Evolutionary conservation across 352 stramenopile species (phyloP).

Genomic region (Pilasporangium apinafurcum): DNA sequence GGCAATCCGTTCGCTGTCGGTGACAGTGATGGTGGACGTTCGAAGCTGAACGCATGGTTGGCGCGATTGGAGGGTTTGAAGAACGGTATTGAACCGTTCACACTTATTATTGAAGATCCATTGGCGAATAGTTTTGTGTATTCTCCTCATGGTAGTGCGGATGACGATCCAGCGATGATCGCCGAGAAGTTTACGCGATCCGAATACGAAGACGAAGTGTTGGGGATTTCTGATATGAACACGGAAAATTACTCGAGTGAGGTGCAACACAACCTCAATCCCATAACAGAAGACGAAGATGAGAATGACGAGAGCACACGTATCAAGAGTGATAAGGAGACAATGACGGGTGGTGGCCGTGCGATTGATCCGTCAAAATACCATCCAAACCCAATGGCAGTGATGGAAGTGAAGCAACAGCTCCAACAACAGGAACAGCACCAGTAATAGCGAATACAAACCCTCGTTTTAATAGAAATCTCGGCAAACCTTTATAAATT

Average conservation of each 20-base stretch:
- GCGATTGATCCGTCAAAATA: constrained; percentile 51
- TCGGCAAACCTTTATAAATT: too few relatives aligned
- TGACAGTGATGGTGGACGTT: constrained; percentile 65
- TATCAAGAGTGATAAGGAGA: constrained; percentile 58
- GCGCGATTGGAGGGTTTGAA: constrained; percentile 44
- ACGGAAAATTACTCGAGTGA: constrained; percentile 74
- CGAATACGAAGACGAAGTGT: constrained; percentile 87
- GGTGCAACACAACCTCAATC: constrained; percentile 5
- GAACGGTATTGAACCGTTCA: constrained; percentile 76
- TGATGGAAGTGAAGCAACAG: constrained; percentile 50
- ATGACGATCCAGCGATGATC: constrained; percentile 55
- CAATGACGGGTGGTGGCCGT: constrained; percentile 39
- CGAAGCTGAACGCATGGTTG: constrained; percentile 46
- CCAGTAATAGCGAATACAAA: constrained; percentile 4
- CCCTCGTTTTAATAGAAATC: too few relatives aligned
- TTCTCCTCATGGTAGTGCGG: constrained; percentile 37
- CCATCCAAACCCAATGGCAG: constrained; percentile 52
- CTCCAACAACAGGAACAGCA: constrained; percentile 27
- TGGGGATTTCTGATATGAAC: constrained; percentile 92
- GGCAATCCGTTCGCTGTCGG: constrained; percentile 82
- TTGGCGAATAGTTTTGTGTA: constrained; percentile 91
- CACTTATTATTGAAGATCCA: constrained; percentile 85
- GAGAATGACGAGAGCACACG: constrained; percentile 20
- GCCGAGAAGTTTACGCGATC: constrained; percentile 85
- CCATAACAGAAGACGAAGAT: constrained; percentile 19